phyloP scores from a whole-genome alignment of 495 filamentous ascomycete genomes.

The Parmelia sp. region DNA sequence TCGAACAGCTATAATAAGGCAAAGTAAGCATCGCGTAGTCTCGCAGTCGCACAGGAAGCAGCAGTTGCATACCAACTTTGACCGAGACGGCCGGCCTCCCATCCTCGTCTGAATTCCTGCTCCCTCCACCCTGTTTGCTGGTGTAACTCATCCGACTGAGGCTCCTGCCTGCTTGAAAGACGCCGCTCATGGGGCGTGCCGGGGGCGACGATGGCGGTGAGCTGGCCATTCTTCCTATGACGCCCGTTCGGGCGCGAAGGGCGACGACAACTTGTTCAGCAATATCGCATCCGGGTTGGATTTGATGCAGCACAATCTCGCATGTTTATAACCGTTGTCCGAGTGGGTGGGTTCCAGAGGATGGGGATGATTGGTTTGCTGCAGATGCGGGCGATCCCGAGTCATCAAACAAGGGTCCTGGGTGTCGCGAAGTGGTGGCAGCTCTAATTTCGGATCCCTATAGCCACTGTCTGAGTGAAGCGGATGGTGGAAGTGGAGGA shows the following conservation, averaged over 20 bases:
- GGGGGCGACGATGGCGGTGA: constrained; percentile 57
- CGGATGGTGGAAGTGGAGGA: neutral
- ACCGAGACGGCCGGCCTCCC: constrained; percentile 72
- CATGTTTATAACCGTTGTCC: constrained; percentile 16
- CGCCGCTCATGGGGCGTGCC: constrained; percentile 75
- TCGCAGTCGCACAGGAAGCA: constrained; percentile 19
- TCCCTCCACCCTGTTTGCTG: constrained; percentile 71
- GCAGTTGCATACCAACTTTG: constrained; percentile 73
- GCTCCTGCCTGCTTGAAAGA: constrained; percentile 75
- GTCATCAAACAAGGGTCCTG: constrained; percentile 4
- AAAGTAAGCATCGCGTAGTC: constrained; percentile 26
- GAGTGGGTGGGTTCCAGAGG: neutral
- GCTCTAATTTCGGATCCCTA: neutral
- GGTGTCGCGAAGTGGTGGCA: neutral
- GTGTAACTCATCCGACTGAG: constrained; percentile 85
- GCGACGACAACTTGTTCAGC: constrained; percentile 11
- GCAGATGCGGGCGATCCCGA: constrained; percentile 13
- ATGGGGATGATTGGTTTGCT: constrained; percentile 13
- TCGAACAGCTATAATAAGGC: constrained; percentile 63
- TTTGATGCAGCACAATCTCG: constrained; percentile 8
- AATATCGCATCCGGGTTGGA: constrained; percentile 9
- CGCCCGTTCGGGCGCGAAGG: constrained; percentile 11
- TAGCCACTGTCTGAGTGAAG: neutral
- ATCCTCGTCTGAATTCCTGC: constrained; percentile 90
- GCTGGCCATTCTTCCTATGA: constrained; percentile 39